Conservation (phyloP, 208 protist genomes). For the Acanthamoeba polyphaga region DNA sequence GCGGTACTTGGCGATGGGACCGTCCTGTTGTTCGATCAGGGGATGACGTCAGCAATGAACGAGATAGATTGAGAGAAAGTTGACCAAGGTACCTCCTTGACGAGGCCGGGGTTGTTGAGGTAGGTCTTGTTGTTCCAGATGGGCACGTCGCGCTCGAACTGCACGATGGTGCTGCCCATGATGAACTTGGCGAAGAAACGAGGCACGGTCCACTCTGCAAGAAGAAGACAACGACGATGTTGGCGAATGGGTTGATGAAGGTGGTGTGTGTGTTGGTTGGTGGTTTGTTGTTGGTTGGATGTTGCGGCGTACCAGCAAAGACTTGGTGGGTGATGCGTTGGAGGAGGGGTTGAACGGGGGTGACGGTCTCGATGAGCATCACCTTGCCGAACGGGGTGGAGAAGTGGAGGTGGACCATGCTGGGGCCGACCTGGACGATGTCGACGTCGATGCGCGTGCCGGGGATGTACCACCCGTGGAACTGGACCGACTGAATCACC, state of each 20-base stretch:
- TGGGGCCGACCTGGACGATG: conserved; percentile 55
- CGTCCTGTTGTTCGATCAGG: conserved; percentile 6
- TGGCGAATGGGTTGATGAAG: no score
- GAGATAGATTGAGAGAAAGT: background rate
- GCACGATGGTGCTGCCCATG: background rate
- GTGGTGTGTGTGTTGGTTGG: no score
- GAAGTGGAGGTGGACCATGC: conserved; percentile 76
- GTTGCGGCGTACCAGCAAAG: background rate
- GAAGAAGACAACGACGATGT: background rate
- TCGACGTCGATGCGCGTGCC: conserved; percentile 40
- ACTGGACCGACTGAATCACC: conserved; percentile 16
- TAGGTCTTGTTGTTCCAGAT: conserved; percentile 77
- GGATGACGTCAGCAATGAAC: background rate
- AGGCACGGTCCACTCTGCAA: conserved; percentile 61
- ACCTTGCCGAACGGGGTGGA: conserved; percentile 51
- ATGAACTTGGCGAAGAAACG: conserved; percentile 76
- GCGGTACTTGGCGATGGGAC: conserved; percentile 66
- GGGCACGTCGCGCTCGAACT: conserved; percentile 77
- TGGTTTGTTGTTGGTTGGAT: no score
- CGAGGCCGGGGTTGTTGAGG: conserved; percentile 38
- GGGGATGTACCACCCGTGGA: background rate
- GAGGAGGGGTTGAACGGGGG: conserved; percentile 49
- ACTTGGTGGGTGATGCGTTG: conserved; percentile 52
- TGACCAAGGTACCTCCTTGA: no score
- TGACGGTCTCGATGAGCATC: conserved; percentile 50